Base-by-base conservation (phyloP, 2,329 filamentous ascomycete genomes). In the Tolypocladium guangdongense region DNA sequence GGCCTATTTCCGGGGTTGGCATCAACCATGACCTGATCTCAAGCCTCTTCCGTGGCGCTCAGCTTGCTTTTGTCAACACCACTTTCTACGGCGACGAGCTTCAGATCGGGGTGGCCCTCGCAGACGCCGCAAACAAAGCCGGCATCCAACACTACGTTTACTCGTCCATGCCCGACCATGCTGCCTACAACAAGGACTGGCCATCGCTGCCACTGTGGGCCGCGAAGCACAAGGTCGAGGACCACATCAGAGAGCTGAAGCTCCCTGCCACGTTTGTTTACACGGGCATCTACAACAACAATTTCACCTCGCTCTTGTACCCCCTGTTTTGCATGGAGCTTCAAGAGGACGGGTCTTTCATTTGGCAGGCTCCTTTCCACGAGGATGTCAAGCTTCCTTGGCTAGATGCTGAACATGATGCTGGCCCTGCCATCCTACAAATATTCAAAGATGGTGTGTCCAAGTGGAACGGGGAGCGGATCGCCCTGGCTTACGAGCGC, bases 201-300 rank as follows among this genome's bases (percentile, higher is more conserved):
- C 89, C 87, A 46, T 86, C 87, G 1, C 74, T 96, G 50, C 93
- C 93, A 0, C 79, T 96, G 52, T 99, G 93, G 92, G 84, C 88
- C 5, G 85, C 86, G 56, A 99, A 99, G 71, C 90, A 95, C 70
- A 85, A 88, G 50, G 87, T 97, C 43, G 93, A 97, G 71, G 87
- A 93, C 52, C 95, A 97, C 68, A 81, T 96, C 51, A 83, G 88
- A 54, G 82, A 90, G 66, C 81, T 96, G 41, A 84, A 84, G 11
- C 77, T 96, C 12, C 89, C 89, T 0, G 84, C 91, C 1, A 97
- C 92, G 0, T 97, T 96, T 68, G 86, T 96, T 59, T 96, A 96
- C 70, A 90, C 91, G 11, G 93, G 92, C 55, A 96, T 96, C 63
- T 99, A 97, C 77, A 96, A 97, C 77, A 97, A 97, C 72, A 97